phyloP scores from a whole-genome alignment of 2,329 filamentous ascomycete species.

The Tolypocladium nubicola region DNA sequence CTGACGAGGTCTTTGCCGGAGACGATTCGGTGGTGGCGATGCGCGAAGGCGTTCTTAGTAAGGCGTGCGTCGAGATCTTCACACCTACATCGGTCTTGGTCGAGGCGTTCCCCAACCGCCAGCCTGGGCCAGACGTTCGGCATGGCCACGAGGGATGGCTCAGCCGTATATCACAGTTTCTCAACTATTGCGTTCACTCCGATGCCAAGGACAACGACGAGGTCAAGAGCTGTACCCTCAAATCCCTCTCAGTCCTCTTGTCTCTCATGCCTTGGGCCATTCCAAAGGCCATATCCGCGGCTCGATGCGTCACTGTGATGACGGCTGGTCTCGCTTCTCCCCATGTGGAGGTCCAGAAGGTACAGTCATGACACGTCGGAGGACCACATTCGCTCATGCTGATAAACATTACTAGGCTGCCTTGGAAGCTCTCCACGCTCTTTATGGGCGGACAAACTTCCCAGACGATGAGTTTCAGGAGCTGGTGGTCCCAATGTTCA shows the following conservation, averaged over 20 bases:
- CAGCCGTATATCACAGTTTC: slow-evolving; percentile 60
- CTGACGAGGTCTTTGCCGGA: slow-evolving; percentile 85
- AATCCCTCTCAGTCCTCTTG: slow-evolving; percentile 65
- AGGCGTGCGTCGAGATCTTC: slow-evolving; percentile 88
- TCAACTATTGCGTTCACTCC: slow-evolving; percentile 61
- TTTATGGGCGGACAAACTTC: slow-evolving; percentile 68
- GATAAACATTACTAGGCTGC: slow-evolving; percentile 43
- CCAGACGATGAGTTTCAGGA: slow-evolving; percentile 67
- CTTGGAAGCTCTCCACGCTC: slow-evolving; percentile 71
- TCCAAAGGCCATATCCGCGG: slow-evolving; percentile 65
- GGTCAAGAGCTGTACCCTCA: slow-evolving; percentile 60
- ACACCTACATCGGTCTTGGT: slow-evolving; percentile 66
- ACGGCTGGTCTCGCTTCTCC: slow-evolving; percentile 60
- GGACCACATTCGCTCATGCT: neutral
- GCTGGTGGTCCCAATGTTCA: slow-evolving; percentile 72
- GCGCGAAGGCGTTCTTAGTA: slow-evolving; percentile 73
- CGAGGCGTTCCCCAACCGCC: slow-evolving; percentile 66
- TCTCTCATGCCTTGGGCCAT: slow-evolving; percentile 82
- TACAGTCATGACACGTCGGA: slow-evolving; percentile 16
- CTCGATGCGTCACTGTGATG: slow-evolving; percentile 59
- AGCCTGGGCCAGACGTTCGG: slow-evolving; percentile 57
- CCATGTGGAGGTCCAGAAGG: slow-evolving; percentile 64
- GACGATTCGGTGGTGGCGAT: slow-evolving; percentile 81
- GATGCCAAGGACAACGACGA: slow-evolving; percentile 55
- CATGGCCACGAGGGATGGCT: slow-evolving; percentile 83